Evolutionary conservation across 2,329 filamentous ascomycete species (phyloP), one percentile per base, ranked within the genome.

Genomic region (Talaromyces funiculosus): DNA sequence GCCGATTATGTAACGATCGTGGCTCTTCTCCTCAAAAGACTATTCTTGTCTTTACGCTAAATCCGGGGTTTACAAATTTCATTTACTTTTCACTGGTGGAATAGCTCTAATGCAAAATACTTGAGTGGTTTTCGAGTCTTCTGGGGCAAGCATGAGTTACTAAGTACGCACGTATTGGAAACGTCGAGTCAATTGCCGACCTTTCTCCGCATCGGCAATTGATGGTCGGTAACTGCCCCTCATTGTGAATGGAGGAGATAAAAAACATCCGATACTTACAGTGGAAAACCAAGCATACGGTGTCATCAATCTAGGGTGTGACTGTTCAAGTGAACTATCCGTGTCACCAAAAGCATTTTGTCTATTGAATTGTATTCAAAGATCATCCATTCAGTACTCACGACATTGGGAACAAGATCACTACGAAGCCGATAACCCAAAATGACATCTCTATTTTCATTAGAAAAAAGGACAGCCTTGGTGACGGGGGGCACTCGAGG

Each of bases 401-500:
- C 6, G 26, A 16, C 22, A 6, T 6, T 7, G 42, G 8, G 22
- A 26, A 24, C 12, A 16, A 45, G 22, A n/a, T 20, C 1, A 38
- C 9, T 35, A 12, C 24, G 14, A 10, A 5, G 24, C 24, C 8
- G 24, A 47, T 47, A 29, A 29, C 29, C 5, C 37, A 55, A 31
- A 42, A 74, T 73, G 71, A 54, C 62, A 31, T 72, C 71, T 24
- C 66, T 77, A 20, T 77, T 77, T 63, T 77, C 75, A 26, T 63
- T 77, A 31, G 67, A 64, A 38, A 76, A 77, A 35, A 73, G 74
- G 63, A 79, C 77, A 40, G 78, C 77, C 26, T 64, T 80, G 47
- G 71, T 80, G 12, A 80, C 78, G 1, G 77, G 78, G 22, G 77
- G 77, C n/a, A 80, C 77, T 12, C 70, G 78, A 60, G 78, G 78